These are phyloP conservation scores for Carpinus viminea DNA, from an alignment of 306 rosid species.

Conservation along the genomic window DNA sequence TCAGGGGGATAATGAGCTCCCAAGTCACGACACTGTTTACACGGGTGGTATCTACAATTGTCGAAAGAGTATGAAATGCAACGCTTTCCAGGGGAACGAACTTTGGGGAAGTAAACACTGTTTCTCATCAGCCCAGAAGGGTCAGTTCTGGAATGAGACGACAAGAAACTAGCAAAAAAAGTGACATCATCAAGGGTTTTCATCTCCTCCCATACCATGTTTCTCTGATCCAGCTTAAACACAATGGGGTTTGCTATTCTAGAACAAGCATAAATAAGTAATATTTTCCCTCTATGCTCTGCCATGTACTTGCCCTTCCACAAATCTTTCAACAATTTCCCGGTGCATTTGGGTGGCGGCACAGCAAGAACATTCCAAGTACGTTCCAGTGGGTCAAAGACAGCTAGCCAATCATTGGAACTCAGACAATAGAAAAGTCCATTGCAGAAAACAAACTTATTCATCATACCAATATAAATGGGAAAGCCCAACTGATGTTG, in stretches of 20 bases:
- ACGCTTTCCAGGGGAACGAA: slow-evolving; percentile 69
- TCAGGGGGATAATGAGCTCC: slow-evolving; percentile 79
- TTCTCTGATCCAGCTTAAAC: slow-evolving; percentile 60
- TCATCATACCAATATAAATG: slow-evolving; percentile 63
- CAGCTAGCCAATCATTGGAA: slow-evolving; percentile 85
- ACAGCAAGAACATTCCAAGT: slow-evolving; percentile 79
- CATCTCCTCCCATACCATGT: slow-evolving; percentile 79
- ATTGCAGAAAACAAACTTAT: slow-evolving; percentile 81
- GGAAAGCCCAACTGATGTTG: slow-evolving; percentile 84
- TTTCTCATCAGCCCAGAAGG: slow-evolving; percentile 72
- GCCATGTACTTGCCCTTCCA: slow-evolving; percentile 89
- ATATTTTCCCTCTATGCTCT: slow-evolving; percentile 63
- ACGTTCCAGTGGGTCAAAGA: slow-evolving; percentile 59
- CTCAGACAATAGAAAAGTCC: slow-evolving; percentile 77
- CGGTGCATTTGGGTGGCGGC: slow-evolving; percentile 82
- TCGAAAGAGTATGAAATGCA: slow-evolving; percentile 79
- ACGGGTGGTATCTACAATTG: slow-evolving; percentile 67
- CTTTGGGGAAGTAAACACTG: slow-evolving; percentile 71
- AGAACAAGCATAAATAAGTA: slow-evolving; percentile 73
- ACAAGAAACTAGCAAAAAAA: slow-evolving; percentile 72
- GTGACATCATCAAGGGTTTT: slow-evolving; percentile 59
- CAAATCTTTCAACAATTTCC: slow-evolving; percentile 76
- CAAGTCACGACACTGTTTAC: slow-evolving; percentile 83
- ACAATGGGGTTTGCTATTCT: slow-evolving; percentile 63
- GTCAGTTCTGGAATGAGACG: slow-evolving; percentile 67